A percentile compares a stretch with the other conserved stretches of the same genome.
phyloP scores from a whole-genome alignment of 352 stramenopile species.

The Globisporangium nagaii region DNA sequence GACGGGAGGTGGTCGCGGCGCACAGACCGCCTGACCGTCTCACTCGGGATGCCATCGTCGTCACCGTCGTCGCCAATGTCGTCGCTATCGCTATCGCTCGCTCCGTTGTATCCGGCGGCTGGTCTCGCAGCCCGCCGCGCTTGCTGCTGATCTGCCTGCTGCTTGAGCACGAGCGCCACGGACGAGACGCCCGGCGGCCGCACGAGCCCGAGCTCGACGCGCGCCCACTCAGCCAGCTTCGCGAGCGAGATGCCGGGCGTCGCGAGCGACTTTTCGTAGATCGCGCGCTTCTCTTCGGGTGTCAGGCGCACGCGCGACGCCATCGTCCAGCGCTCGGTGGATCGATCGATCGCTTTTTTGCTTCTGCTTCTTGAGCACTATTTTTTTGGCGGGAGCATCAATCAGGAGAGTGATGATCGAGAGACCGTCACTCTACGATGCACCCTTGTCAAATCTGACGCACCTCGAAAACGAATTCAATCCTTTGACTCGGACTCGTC shows the following conservation, averaged over 20 bases:
- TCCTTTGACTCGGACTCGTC: background rate
- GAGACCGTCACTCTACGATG: too few relatives aligned
- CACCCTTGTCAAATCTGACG: too few relatives aligned
- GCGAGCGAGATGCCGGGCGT: constrained; percentile 4
- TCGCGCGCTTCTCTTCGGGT: constrained; percentile 1
- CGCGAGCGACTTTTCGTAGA: constrained; percentile 8
- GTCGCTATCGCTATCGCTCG: background rate
- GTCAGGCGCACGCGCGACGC: background rate
- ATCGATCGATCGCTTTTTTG: background rate
- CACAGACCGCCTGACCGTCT: too few relatives aligned
- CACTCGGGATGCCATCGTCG: background rate
- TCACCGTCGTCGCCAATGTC: background rate
- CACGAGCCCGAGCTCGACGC: constrained; percentile 1
- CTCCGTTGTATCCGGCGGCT: too few relatives aligned
- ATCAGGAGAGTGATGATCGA: too few relatives aligned
- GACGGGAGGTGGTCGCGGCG: too few relatives aligned
- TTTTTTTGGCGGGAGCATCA: too few relatives aligned
- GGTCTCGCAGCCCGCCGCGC: too few relatives aligned
- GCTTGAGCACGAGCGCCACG: background rate
- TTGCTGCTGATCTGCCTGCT: background rate
- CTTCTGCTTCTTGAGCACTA: background rate
- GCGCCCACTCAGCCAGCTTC: constrained; percentile 4
- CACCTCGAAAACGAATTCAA: background rate
- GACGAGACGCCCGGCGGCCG: background rate
- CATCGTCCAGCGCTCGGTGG: too few relatives aligned